Conservation (phyloP, 371 early-diverging fungal genomes). For the Mucor mucedo region DNA sequence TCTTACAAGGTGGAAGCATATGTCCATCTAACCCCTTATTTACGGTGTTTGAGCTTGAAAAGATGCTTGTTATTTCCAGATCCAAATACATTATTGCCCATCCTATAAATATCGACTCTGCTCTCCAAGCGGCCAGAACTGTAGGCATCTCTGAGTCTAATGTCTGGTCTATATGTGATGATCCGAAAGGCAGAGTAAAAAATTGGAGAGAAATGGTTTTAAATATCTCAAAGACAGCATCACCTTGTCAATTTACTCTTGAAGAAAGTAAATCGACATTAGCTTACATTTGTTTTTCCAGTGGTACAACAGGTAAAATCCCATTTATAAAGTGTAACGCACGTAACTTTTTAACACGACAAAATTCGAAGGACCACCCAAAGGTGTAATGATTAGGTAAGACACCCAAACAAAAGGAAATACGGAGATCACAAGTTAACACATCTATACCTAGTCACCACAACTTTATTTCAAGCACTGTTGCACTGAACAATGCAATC, state of each 20-base stretch:
- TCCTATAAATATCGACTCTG: conserved; percentile 40
- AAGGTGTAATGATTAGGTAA: conserved; percentile 20
- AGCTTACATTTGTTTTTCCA: conserved; percentile 31
- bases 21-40: conserved; percentile 51
- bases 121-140: conserved; percentile 52
- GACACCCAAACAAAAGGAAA: not conserved
- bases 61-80: conserved; percentile 64
- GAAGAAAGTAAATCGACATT: conserved; percentile 17
- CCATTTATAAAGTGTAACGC: not conserved
- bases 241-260: conserved; percentile 6
- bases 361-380: conserved; percentile 12
- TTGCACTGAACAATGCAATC: conserved; percentile 8
- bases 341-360: not conserved
- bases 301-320: conserved; percentile 34
- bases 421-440: not conserved
- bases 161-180: conserved; percentile 57
- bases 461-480: conserved; percentile 29
- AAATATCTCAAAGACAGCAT: not conserved
- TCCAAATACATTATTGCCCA: conserved; percentile 47
- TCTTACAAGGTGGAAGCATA: conserved; percentile 55
- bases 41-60: conserved; percentile 61
- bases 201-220: conserved; percentile 10
- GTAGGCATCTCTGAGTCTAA: conserved; percentile 51
- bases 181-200: conserved; percentile 21
- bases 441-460: conserved; percentile 16